Percentiles rank a stretch among this genome's conserved stretches.
These are phyloP conservation scores for Phlebiopsis flavidoalba DNA, from an alignment of 768 basidiomycete genomes.

Conservation along the genomic window DNA sequence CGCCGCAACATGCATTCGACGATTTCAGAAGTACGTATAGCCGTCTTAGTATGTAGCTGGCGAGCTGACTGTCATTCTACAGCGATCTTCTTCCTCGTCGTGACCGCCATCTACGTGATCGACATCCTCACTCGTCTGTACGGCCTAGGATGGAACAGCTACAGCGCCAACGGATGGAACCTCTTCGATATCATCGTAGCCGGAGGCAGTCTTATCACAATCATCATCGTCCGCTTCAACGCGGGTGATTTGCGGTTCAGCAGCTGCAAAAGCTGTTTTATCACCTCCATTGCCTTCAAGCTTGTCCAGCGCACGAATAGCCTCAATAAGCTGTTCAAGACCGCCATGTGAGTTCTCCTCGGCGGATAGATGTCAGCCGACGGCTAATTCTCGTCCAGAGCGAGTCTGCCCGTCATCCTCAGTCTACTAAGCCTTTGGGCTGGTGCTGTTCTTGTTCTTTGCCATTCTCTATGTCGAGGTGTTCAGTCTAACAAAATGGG, in stretches of 20 bases:
- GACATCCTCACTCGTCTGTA: slow-evolving; percentile 76
- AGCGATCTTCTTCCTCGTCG: slow-evolving; percentile 75
- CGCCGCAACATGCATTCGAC: slow-evolving; percentile 43
- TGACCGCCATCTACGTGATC: slow-evolving; percentile 67
- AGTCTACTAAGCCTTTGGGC: slow-evolving; percentile 85
- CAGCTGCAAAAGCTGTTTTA: slow-evolving; percentile 87
- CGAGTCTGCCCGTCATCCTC: slow-evolving; percentile 81
- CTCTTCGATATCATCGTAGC: slow-evolving; percentile 83
- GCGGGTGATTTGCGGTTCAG: slow-evolving; percentile 43
- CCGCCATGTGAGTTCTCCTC: slow-evolving; percentile 66
- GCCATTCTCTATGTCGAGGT: slow-evolving; percentile 86
- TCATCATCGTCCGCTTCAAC: slow-evolving; percentile 60
- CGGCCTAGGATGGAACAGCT: slow-evolving; percentile 82
- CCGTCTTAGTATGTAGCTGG: background rate
- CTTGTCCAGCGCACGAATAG: slow-evolving; percentile 84
- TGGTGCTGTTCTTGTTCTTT: slow-evolving; percentile 87
- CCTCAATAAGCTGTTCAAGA: slow-evolving; percentile 95
- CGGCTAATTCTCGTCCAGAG: slow-evolving; percentile 37
- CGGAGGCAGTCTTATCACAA: slow-evolving; percentile 78
- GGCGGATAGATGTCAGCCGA: background rate
- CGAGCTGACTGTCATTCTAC: background rate
- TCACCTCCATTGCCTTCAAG: slow-evolving; percentile 92
- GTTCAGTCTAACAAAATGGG: slow-evolving; percentile 88
- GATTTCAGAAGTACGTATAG: slow-evolving; percentile 51
- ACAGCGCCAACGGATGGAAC: slow-evolving; percentile 92